Evolutionary conservation across 140 eudicot genomes (phyloP).

Genomic region (Bidens hawaiensis): DNA sequence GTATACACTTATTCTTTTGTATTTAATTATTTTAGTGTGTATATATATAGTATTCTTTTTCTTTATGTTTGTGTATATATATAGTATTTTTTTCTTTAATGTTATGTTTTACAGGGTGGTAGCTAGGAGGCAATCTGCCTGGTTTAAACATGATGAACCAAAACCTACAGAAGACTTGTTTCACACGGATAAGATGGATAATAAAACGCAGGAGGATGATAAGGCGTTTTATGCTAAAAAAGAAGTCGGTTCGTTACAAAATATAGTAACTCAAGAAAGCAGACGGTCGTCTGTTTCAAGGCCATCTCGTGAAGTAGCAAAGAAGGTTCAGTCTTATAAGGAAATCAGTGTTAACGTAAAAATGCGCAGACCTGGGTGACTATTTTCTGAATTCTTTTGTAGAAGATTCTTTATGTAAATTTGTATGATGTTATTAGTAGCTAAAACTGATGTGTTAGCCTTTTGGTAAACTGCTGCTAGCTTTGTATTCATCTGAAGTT

Average conservation of each 20-base stretch:
- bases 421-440: background rate
- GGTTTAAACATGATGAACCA: conserved; percentile 42
- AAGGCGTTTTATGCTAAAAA: conserved; percentile 4
- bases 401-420: conserved; percentile 1
- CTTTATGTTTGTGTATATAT: background rate
- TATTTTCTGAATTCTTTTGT: background rate
- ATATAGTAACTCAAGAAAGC: conserved; percentile 13
- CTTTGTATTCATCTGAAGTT: conserved; percentile 1
- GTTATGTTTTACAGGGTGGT: conserved; percentile 22
- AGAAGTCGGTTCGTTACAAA: conserved; percentile 19
- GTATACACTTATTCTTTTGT: background rate
- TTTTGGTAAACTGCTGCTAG: conserved; percentile 1
- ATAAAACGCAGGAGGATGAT: conserved; percentile 31
- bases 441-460: background rate
- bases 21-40: too few relatives aligned
- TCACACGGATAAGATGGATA: conserved; percentile 22
- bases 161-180: conserved; percentile 21
- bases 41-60: background rate
- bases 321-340: conserved; percentile 70
- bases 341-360: conserved; percentile 45
- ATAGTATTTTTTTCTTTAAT: background rate
- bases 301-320: conserved; percentile 72
- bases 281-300: conserved; percentile 61
- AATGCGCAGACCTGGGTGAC: conserved; percentile 62
- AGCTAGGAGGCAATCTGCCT: conserved; percentile 58